Conservation (phyloP, 495 filamentous ascomycete genomes). For the Lophiotrema nucula region DNA sequence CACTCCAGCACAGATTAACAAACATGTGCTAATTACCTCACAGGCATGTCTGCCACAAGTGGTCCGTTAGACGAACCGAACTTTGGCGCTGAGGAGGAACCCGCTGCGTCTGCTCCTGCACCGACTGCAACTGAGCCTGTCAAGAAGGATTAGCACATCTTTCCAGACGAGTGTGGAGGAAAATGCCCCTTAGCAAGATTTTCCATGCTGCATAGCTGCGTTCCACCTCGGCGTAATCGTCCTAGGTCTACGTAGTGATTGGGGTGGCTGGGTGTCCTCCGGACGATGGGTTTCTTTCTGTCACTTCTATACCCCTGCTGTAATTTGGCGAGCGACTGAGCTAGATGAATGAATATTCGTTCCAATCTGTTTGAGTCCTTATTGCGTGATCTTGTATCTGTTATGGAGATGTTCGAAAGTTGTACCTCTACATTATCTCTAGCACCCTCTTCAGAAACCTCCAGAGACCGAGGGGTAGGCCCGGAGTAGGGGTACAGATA, state of each 20-base stretch:
- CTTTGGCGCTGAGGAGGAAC: constrained; percentile 11
- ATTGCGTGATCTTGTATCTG: neutral
- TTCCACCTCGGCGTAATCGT: too few relatives aligned
- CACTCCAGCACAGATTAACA: too few relatives aligned
- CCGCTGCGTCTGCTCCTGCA: neutral
- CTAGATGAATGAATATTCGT: neutral
- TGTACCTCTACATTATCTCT: too few relatives aligned
- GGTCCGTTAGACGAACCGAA: constrained; percentile 23
- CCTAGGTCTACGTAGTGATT: too few relatives aligned
- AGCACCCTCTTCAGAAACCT: too few relatives aligned
- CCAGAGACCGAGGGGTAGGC: too few relatives aligned
- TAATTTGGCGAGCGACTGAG: constrained; percentile 21
- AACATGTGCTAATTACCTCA: too few relatives aligned
- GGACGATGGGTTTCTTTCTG: constrained; percentile 12
- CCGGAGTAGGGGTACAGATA: too few relatives aligned
- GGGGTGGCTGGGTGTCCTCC: too few relatives aligned
- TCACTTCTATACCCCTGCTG: constrained; percentile 31
- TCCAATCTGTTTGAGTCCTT: neutral
- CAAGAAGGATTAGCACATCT: too few relatives aligned
- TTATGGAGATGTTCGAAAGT: too few relatives aligned
- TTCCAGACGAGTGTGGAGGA: constrained; percentile 9
- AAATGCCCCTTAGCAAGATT: neutral
- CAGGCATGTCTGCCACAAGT: constrained; percentile 30
- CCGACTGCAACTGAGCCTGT: constrained; percentile 7
- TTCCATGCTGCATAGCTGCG: too few relatives aligned